Evolutionary conservation across 2,329 filamentous ascomycete genomes (phyloP).

Genomic region (Fusarium pilosicola): DNA sequence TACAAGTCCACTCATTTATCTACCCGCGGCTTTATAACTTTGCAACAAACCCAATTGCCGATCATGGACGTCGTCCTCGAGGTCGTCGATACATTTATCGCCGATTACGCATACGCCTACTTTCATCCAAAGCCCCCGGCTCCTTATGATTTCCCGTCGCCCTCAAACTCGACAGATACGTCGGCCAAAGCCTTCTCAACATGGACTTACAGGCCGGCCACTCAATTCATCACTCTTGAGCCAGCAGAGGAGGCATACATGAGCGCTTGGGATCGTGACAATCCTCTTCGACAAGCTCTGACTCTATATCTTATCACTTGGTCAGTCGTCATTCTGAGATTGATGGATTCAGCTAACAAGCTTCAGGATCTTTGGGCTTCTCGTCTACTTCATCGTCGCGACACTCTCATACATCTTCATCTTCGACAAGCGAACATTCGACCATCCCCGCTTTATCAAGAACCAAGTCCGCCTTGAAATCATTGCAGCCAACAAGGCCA

Average conservation of each 20-base stretch:
- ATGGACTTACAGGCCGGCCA: slow-evolving; percentile 79
- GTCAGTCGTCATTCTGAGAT: slow-evolving; percentile 59
- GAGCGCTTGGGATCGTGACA: slow-evolving; percentile 81
- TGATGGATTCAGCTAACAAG: background rate
- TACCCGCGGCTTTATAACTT: background rate
- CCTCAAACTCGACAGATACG: slow-evolving; percentile 61
- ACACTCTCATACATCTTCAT: slow-evolving; percentile 86
- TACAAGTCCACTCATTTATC: background rate
- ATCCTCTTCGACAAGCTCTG: slow-evolving; percentile 76
- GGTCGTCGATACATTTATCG: slow-evolving; percentile 80
- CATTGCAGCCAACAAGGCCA: slow-evolving; percentile 76
- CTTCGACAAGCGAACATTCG: slow-evolving; percentile 89
- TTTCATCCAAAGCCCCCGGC: slow-evolving; percentile 70
- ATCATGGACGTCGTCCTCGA: slow-evolving; percentile 94
- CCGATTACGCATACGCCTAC: slow-evolving; percentile 81
- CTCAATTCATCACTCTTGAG: slow-evolving; percentile 72
- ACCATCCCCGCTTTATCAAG: slow-evolving; percentile 94
- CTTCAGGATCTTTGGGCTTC: slow-evolving; percentile 81
- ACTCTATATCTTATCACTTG: slow-evolving; percentile 88
- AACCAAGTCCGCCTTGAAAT: slow-evolving; percentile 92
- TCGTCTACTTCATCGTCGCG: slow-evolving; percentile 87
- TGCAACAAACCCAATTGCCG: slow-evolving; percentile 27
- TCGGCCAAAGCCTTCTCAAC: slow-evolving; percentile 64
- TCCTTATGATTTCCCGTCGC: slow-evolving; percentile 62
- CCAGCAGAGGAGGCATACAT: slow-evolving; percentile 81